These are phyloP conservation scores for Gliomastix tumulicola DNA, from an alignment of 2,329 filamentous ascomycete species.

Conservation along the genomic window DNA sequence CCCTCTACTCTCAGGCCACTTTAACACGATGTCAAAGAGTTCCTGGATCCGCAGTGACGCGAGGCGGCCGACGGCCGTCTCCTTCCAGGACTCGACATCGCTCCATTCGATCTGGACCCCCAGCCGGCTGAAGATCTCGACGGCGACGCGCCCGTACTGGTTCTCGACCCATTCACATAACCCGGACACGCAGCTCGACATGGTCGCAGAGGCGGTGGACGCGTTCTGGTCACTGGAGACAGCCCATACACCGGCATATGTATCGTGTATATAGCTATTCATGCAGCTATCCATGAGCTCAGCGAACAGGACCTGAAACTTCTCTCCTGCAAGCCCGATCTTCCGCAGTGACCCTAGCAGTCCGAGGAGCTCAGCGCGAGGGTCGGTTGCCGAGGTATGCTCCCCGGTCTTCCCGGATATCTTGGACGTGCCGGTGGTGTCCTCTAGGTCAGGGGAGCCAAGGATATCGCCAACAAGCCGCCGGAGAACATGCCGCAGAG, in stretches of 20 bases:
- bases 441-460: slow-evolving; percentile 13
- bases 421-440: too few species aligned
- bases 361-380: slow-evolving; percentile 43
- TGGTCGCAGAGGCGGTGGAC: slow-evolving; percentile 14
- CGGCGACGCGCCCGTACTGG: slow-evolving; percentile 56
- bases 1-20: slow-evolving; percentile 65
- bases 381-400: slow-evolving; percentile 22
- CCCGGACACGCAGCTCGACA: slow-evolving; percentile 49
- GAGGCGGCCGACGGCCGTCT: slow-evolving; percentile 61
- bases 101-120: slow-evolving; percentile 38
- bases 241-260: slow-evolving; percentile 58
- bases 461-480: slow-evolving; percentile 45
- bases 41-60: slow-evolving; percentile 63
- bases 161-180: slow-evolving; percentile 64
- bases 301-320: slow-evolving; percentile 64
- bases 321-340: slow-evolving; percentile 62
- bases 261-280: slow-evolving; percentile 52
- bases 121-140: slow-evolving; percentile 49
- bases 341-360: slow-evolving; percentile 53
- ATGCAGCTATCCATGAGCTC: slow-evolving; percentile 63
- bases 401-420: too few species aligned
- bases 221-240: slow-evolving; percentile 11
- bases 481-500: slow-evolving; percentile 47
- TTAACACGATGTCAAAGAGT: slow-evolving; percentile 71
- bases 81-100: slow-evolving; percentile 63